These are phyloP conservation scores for Xylaria telfairii DNA, from an alignment of 495 filamentous ascomycete genomes.

Conservation along the genomic window DNA sequence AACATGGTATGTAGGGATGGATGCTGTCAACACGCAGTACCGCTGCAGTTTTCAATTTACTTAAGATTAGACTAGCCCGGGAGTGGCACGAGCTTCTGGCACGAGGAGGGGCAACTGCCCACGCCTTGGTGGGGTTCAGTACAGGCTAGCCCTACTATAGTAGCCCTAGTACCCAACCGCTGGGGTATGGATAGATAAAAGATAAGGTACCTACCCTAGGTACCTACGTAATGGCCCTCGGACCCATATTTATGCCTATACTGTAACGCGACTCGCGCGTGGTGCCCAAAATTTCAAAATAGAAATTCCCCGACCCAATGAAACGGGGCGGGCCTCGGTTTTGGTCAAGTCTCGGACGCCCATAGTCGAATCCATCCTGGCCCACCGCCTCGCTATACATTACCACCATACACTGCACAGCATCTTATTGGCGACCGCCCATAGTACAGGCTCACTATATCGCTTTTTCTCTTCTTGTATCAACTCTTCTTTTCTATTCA, in stretches of 20 bases:
- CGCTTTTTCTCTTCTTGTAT: constrained; percentile 19
- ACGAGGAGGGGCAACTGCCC: not conserved
- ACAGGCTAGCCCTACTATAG: not conserved
- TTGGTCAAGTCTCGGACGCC: not conserved
- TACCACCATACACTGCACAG: constrained; percentile 7
- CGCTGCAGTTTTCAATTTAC: too few species aligned
- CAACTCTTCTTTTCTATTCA: not conserved
- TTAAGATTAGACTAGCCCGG: not conserved
- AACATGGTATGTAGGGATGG: not conserved
- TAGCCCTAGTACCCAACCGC: not conserved
- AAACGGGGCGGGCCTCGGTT: not conserved
- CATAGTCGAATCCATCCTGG: constrained; percentile 22
- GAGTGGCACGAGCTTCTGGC: too few species aligned
- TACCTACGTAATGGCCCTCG: not conserved
- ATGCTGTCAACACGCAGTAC: too few species aligned
- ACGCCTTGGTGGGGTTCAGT: not conserved
- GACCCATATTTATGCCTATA: constrained; percentile 3
- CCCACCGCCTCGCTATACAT: constrained; percentile 19
- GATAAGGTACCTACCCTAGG: not conserved
- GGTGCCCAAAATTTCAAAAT: constrained; percentile 2
- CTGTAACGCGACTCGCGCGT: constrained; percentile 7
- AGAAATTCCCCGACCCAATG: constrained; percentile 1
- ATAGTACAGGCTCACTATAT: constrained; percentile 24
- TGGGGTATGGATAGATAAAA: not conserved
- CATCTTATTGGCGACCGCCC: constrained; percentile 19